phyloP scores from a whole-genome alignment of 1,284 basidiomycete species.

The Inonotus obliquus region DNA sequence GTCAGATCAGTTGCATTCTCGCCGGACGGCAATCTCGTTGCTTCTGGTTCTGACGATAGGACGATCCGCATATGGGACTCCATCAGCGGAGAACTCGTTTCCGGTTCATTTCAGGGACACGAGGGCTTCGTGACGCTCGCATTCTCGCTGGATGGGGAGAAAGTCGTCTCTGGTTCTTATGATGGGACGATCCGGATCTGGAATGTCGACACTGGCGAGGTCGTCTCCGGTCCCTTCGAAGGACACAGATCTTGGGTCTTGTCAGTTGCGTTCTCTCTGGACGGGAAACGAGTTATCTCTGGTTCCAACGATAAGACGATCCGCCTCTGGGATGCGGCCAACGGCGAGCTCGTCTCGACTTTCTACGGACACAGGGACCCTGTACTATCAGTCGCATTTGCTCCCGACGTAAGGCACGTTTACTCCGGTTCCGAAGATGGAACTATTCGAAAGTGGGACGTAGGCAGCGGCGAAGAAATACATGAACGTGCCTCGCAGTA shows the following conservation, averaged over 20 bases:
- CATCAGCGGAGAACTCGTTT: not conserved
- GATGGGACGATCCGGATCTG: not conserved
- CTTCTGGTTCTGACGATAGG: not conserved
- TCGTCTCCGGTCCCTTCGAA: too few species aligned
- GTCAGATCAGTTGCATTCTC: constrained; percentile 1
- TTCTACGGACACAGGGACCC: too few species aligned
- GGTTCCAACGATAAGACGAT: too few species aligned
- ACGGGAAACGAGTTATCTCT: too few species aligned
- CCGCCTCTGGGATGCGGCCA: not conserved
- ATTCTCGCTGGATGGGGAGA: not conserved
- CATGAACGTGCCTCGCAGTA: too few species aligned
- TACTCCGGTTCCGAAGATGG: not conserved
- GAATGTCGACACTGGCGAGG: not conserved
- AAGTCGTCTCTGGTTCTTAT: not conserved
- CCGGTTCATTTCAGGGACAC: not conserved
- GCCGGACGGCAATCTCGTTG: not conserved
- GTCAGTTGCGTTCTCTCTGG: too few species aligned
- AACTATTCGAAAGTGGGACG: not conserved
- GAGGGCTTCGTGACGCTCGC: not conserved
- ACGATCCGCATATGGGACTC: not conserved
- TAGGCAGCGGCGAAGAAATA: not conserved
- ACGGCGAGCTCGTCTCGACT: not conserved
- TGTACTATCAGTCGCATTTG: too few species aligned
- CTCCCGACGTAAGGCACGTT: too few species aligned
- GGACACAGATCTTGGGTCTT: too few species aligned